A percentile compares a stretch with the other conserved stretches of the same genome.
phyloP scores from a whole-genome alignment of 2,329 filamentous ascomycete species.

The Fusarium avenaceum region DNA sequence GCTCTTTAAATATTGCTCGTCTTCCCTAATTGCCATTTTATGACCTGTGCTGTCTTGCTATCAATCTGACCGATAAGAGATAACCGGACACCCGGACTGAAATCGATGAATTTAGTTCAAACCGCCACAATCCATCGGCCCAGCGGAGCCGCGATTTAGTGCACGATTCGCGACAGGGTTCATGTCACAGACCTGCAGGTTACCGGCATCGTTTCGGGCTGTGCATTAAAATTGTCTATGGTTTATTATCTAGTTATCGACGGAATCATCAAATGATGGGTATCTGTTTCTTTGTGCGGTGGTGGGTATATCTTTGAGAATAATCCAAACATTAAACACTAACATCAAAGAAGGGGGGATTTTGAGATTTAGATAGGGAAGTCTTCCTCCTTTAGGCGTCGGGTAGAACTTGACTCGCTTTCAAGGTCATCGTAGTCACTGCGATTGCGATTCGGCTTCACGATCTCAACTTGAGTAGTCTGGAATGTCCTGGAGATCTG shows the following conservation, averaged over 20 bases:
- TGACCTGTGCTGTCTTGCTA: too few relatives aligned
- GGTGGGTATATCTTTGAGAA: neutral
- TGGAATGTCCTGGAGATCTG: slow-evolving; percentile 48
- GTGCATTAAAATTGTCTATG: slow-evolving; percentile 22
- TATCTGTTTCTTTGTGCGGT: too few relatives aligned
- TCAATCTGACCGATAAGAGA: too few relatives aligned
- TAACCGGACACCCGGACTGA: neutral
- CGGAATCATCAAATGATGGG: too few relatives aligned
- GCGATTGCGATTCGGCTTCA: slow-evolving; percentile 30
- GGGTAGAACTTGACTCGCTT: slow-evolving; percentile 48
- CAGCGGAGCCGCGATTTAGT: slow-evolving; percentile 36
- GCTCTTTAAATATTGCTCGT: too few relatives aligned
- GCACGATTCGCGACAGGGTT: slow-evolving; percentile 12
- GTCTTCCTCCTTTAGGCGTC: slow-evolving; percentile 43
- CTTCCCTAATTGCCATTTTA: too few relatives aligned
- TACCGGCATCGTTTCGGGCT: neutral
- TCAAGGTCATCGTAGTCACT: slow-evolving; percentile 45
- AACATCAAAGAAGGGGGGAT: neutral
- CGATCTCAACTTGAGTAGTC: slow-evolving; percentile 39
- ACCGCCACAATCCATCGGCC: slow-evolving; percentile 20
- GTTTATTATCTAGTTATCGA: slow-evolving; percentile 4
- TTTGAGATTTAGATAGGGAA: slow-evolving; percentile 18
- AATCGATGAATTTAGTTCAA: neutral
- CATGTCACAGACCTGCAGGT: neutral
- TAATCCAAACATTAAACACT: neutral